Evolutionary conservation across 2,329 filamentous ascomycete species (phyloP), one percentile per base, ranked within the genome.

Genomic region (Lecanosticta acicola): DNA sequence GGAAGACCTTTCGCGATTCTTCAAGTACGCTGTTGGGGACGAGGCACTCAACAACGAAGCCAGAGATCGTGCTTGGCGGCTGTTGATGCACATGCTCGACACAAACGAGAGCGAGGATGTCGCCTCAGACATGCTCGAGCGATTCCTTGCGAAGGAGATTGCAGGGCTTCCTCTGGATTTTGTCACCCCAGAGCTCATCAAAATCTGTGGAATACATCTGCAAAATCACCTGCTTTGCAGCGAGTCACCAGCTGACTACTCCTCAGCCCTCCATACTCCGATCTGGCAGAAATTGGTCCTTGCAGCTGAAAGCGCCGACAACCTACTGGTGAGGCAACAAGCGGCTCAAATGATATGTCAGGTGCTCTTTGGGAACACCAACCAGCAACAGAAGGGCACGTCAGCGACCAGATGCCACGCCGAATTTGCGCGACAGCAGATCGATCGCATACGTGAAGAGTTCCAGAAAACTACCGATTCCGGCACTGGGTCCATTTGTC

Each of bases 271-370:
- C 34, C 47, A 53, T 9, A 36, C 43, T 13, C 34, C 42, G 13
- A 40, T 39, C 14, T 59, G 57, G 57, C 41, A 46, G 21, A 54
- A 56, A 32, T 44, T 59, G 8, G 43, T 55, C 16, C 43, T 53
- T 21, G 40, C 49, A 11, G 54, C 54, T 24, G 51, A 54, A 32
- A 53, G 48, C 29, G 42, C 41, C 18, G 29, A 13, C 14, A 20
- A 32, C n/a, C 29, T 37, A 14, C 33, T 37, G 13, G 43, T 50
- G 13, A 32, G 45, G 3, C 33, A 45, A 9, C 37, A 34, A 16
- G 50, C 53, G 16, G 41, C 40, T 5, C 24, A 41, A 2, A 41
- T 40, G 2, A 45, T 55, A 8, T 48, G 48, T 42, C 38, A 50
- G 7, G 34, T 57, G 13, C 44, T 59, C 11, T 59, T 58, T 39